phyloP scores from a whole-genome alignment of 768 basidiomycete genomes.

The Filobasidium wieringae region DNA sequence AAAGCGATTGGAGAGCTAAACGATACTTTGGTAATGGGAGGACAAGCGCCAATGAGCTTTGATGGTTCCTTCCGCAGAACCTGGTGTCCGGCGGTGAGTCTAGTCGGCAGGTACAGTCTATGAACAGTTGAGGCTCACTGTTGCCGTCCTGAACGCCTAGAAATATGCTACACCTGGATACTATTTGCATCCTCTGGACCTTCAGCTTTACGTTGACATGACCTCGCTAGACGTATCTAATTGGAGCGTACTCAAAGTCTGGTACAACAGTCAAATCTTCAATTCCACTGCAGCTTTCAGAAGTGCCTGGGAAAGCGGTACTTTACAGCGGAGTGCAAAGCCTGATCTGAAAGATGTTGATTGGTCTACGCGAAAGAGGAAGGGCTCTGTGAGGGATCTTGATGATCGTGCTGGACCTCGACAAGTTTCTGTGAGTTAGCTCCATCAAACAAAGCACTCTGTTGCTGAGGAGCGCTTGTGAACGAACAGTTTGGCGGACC shows the following conservation, averaged over 20 bases:
- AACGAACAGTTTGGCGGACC: conserved; percentile 50
- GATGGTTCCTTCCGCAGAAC: conserved; percentile 51
- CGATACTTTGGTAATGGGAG: conserved; percentile 46
- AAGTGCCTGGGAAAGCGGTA: conserved; percentile 48
- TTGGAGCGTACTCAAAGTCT: conserved; percentile 50
- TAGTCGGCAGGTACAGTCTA: background rate
- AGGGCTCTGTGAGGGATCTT: conserved; percentile 45
- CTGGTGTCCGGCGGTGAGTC: conserved; percentile 15
- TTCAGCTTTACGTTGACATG: conserved; percentile 51
- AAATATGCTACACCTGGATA: conserved; percentile 46
- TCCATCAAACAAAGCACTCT: background rate
- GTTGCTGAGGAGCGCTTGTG: background rate
- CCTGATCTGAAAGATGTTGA: conserved; percentile 27
- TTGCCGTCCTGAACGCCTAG: too few species aligned
- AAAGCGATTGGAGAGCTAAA: too few species aligned
- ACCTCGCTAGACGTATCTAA: conserved; percentile 47
- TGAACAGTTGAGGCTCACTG: conserved; percentile 7
- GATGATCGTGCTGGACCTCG: conserved; percentile 57
- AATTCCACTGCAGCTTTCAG: conserved; percentile 45
- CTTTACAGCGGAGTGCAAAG: conserved; percentile 43
- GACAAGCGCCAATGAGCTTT: conserved; percentile 48
- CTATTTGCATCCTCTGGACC: conserved; percentile 49
- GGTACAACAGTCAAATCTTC: conserved; percentile 55
- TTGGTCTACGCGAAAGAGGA: conserved; percentile 45
- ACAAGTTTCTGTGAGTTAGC: conserved; percentile 43